Base-by-base conservation (phyloP, 306 rosid genomes). In the Inga laurina region DNA sequence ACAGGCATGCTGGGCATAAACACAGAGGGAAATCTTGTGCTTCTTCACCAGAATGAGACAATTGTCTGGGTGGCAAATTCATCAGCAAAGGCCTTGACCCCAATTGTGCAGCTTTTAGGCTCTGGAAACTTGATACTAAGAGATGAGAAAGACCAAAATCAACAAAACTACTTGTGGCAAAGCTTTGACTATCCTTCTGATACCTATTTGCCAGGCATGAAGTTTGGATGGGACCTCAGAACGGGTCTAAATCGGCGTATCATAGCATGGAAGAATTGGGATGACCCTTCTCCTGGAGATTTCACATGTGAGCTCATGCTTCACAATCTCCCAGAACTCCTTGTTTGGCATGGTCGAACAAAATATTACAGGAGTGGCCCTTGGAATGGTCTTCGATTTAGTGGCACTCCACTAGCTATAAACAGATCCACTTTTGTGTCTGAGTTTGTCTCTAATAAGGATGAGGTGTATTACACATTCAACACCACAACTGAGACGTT, bases 131-230 rank as follows among this genome's bases (percentile, higher is more conserved):
- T 85, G 12, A 87, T 90, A 2, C 3, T 88, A 12, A 79, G 62
- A 67, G 81, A 84, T 32, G 78, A 51, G 45, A 84, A 79, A 10
- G 87, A 85, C 13, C 9, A 72, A 1, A 59, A 70, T 52, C 41
- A 75, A 0, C 82, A 41, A 43, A 56, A 49, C 5, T 74, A 54
- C 32, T 44, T 84, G 32, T 88, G 93, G 91, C 88, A 88, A 24
- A 86, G 93, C 81, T 88, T 84, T 21, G 90, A 90, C 65, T 81
- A 86, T 70, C 91, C 91, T 7, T 70, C 87, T 12, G 88, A 90
- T 48, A 85, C 91, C 4, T 32, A 78, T 49, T 77, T 90, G 13
- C 89, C 88, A 1, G 81, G 69, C 13, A 86, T 86, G 91, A 90
- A 88, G 74, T 0, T 84, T 3, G 90, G 93, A 12, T 81, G 84